phyloP scores from a whole-genome alignment of 2,329 filamentous ascomycete species.

The Fulvia fulva region DNA sequence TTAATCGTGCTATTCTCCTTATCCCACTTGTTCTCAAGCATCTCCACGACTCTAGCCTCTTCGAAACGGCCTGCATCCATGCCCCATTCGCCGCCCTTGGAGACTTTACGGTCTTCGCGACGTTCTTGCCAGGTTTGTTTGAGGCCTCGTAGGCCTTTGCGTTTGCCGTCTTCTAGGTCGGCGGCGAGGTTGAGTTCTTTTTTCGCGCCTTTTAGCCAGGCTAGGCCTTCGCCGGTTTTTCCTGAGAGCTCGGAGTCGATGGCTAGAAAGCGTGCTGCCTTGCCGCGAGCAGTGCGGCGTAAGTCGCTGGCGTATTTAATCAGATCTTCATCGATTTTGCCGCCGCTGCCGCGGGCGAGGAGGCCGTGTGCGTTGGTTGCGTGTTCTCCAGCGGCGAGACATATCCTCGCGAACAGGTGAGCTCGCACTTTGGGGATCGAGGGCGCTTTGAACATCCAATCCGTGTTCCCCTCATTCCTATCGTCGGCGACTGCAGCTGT shows the following conservation, averaged over 20 bases:
- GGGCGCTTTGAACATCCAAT: slow-evolving; percentile 95
- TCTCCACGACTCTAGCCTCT: slow-evolving; percentile 78
- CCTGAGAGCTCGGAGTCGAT: slow-evolving; percentile 82
- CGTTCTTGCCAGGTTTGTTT: slow-evolving; percentile 73
- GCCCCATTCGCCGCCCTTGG: slow-evolving; percentile 70
- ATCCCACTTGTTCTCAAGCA: slow-evolving; percentile 83
- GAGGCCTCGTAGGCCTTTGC: slow-evolving; percentile 58
- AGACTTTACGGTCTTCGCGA: slow-evolving; percentile 73
- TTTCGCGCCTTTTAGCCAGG: slow-evolving; percentile 76
- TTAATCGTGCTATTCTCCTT: slow-evolving; percentile 94
- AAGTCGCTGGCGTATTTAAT: slow-evolving; percentile 73
- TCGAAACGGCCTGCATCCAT: slow-evolving; percentile 79
- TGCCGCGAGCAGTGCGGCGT: slow-evolving; percentile 69
- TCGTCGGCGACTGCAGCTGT: slow-evolving; percentile 75
- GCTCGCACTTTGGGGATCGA: slow-evolving; percentile 85
- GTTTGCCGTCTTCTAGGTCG: slow-evolving; percentile 44
- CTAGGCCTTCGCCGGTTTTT: slow-evolving; percentile 78
- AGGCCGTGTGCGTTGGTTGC: slow-evolving; percentile 65
- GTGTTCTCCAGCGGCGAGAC: slow-evolving; percentile 83
- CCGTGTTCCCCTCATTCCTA: slow-evolving; percentile 75
- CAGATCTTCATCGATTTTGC: slow-evolving; percentile 62
- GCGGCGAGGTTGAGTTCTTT: slow-evolving; percentile 65
- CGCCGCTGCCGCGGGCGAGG: slow-evolving; percentile 39
- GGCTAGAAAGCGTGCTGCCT: slow-evolving; percentile 84
- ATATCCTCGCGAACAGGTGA: slow-evolving; percentile 81